Evolutionary conservation across 2,329 filamentous ascomycete genomes (phyloP).

Genomic region (Penicillium sclerotigenum): DNA sequence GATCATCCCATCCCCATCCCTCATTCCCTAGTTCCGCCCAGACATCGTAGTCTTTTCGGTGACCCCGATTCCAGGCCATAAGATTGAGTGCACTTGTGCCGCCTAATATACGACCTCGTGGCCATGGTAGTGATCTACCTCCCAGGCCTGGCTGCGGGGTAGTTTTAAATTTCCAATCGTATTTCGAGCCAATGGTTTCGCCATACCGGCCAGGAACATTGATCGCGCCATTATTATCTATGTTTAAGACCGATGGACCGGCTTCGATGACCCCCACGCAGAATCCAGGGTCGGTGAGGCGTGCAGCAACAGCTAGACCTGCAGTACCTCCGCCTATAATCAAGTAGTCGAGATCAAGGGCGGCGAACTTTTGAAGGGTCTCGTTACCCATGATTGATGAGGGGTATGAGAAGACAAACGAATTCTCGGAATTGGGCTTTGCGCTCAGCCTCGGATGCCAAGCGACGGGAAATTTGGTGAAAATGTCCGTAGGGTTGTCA

Average conservation of each 20-base stretch:
- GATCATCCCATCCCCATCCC: conserved; percentile 28
- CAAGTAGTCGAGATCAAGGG: conserved; percentile 25
- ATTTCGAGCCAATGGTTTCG: conserved; percentile 17
- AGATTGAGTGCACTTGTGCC: conserved; percentile 35
- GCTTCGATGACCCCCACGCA: conserved; percentile 49
- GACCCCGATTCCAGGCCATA: conserved; percentile 27
- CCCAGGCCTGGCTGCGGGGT: conserved; percentile 24
- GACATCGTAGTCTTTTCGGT: conserved; percentile 30
- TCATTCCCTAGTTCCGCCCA: conserved; percentile 33
- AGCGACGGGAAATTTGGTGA: background rate
- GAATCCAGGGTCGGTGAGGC: conserved; percentile 38
- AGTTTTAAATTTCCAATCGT: conserved; percentile 36
- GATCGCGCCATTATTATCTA: conserved; percentile 26
- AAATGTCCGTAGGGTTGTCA: background rate
- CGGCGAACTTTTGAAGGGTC: background rate
- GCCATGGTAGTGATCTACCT: conserved; percentile 11
- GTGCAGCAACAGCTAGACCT: conserved; percentile 45
- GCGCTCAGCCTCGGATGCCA: background rate
- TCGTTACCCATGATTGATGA: background rate
- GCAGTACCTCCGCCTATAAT: conserved; percentile 54
- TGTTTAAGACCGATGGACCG: conserved; percentile 30
- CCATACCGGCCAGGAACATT: conserved; percentile 23
- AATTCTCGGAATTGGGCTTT: background rate
- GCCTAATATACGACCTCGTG: conserved; percentile 32
- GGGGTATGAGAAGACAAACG: background rate